phyloP scores from a whole-genome alignment of 495 filamentous ascomycete genomes.

The Xylaria flabelliformis region DNA sequence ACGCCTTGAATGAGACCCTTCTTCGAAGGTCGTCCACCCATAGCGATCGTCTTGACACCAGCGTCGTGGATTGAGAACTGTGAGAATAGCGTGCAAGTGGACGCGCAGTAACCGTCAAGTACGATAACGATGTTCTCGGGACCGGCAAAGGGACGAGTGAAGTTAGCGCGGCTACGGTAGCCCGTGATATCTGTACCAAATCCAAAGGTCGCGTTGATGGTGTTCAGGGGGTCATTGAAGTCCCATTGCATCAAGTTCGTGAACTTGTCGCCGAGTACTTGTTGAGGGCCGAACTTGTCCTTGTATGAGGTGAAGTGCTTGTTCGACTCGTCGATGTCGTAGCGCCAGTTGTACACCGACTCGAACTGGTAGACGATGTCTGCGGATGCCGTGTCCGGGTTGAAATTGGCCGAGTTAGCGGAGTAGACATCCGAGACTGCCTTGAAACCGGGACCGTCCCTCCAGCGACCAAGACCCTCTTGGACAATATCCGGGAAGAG shows the following conservation, averaged over 20 bases:
- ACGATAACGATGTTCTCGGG: constrained; percentile 54
- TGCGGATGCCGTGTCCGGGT: constrained; percentile 37
- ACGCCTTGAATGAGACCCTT: constrained; percentile 67
- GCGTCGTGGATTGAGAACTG: constrained; percentile 62
- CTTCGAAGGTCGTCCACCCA: constrained; percentile 64
- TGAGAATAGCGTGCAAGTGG: constrained; percentile 66
- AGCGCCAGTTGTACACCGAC: constrained; percentile 47
- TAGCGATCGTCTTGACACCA: constrained; percentile 63
- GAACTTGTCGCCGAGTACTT: constrained; percentile 42
- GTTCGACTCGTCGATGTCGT: constrained; percentile 45
- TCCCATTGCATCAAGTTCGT: constrained; percentile 50
- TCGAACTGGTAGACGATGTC: constrained; percentile 39
- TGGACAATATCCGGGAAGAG: constrained; percentile 53
- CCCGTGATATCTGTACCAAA: constrained; percentile 52
- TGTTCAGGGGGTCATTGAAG: constrained; percentile 45
- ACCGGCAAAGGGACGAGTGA: constrained; percentile 50
- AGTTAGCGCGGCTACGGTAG: constrained; percentile 47
- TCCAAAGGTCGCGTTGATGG: constrained; percentile 47
- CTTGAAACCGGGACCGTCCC: constrained; percentile 41
- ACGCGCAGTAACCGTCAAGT: constrained; percentile 69
- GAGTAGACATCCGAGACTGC: constrained; percentile 42
- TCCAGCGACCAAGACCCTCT: constrained; percentile 42
- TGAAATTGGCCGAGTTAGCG: constrained; percentile 38
- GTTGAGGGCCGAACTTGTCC: constrained; percentile 45
- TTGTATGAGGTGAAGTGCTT: constrained; percentile 45